phyloP scores from a whole-genome alignment of 352 stramenopile genomes.

The Bremia lactucae region DNA sequence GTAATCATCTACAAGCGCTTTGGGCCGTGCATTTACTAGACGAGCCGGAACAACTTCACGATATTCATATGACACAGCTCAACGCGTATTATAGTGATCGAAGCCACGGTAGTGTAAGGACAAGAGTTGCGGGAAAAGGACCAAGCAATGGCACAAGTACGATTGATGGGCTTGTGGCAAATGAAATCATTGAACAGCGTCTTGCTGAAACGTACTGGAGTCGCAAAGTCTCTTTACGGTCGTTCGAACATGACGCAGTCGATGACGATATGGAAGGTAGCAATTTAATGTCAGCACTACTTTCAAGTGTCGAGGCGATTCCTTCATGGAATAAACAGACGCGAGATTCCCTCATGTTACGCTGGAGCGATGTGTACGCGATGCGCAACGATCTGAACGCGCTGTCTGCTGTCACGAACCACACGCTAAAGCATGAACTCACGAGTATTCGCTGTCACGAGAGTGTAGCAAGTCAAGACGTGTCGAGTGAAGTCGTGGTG shows the following conservation, averaged over 20 bases:
- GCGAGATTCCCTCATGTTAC: conserved; percentile 23
- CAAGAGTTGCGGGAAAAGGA: conserved; percentile 2
- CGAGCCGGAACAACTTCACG: conserved; percentile 31
- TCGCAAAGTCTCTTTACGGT: conserved; percentile 22
- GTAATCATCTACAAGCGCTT: conserved; percentile 41
- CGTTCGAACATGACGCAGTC: conserved; percentile 5
- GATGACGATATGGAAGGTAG: conserved; percentile 3
- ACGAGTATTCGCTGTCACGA: conserved; percentile 3
- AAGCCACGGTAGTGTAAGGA: conserved; percentile 20
- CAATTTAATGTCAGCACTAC: conserved; percentile 1
- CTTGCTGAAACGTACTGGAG: conserved; percentile 34
- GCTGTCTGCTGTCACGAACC: conserved; percentile 23
- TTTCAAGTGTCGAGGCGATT: conserved; percentile 19
- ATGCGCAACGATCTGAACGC: conserved; percentile 25
- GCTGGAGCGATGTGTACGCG: conserved; percentile 37
- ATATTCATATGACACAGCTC: conserved; percentile 53
- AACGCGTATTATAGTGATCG: conserved; percentile 66
- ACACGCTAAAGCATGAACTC: conserved; percentile 26
- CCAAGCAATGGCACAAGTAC: neutral
- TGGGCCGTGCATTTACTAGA: conserved; percentile 39
- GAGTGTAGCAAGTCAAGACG: neutral
- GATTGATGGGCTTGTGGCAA: conserved; percentile 10
- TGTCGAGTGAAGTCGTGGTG: neutral
- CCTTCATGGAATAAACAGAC: conserved; percentile 24
- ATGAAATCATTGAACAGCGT: conserved; percentile 21